Evolutionary conservation across 352 stramenopile genomes (phyloP).

Genomic region (Lagenidium giganteum): DNA sequence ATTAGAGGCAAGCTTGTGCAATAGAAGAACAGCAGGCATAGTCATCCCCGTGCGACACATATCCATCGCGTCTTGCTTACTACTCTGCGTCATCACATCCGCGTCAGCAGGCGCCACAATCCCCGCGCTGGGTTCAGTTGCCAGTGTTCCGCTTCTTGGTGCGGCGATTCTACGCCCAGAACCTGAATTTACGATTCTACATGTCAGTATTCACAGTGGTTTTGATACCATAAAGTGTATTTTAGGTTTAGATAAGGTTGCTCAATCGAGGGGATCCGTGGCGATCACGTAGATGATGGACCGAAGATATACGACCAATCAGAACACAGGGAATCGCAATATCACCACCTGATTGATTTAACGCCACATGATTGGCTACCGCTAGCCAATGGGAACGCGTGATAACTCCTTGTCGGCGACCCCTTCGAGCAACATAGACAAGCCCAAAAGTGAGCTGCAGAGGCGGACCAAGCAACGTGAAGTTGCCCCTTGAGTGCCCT

Average conservation of each 20-base stretch:
- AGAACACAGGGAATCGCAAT: not conserved
- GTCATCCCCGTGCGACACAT: not conserved
- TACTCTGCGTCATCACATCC: too few species aligned
- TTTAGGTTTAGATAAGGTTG: too few species aligned
- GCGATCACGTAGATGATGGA: too few species aligned
- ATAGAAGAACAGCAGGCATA: slow-evolving; percentile 1
- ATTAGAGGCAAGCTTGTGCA: not conserved
- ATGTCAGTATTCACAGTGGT: too few species aligned
- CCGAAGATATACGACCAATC: slow-evolving; percentile 19
- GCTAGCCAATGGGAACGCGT: slow-evolving; percentile 3
- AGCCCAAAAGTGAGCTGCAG: too few species aligned
- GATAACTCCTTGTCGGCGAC: slow-evolving; percentile 5
- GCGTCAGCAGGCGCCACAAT: too few species aligned
- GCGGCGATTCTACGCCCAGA: too few species aligned
- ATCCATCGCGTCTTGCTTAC: not conserved
- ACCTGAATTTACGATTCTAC: too few species aligned
- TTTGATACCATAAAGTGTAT: too few species aligned
- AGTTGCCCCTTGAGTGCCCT: slow-evolving; percentile 10
- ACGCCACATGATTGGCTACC: slow-evolving; percentile 10
- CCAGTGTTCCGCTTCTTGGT: too few species aligned
- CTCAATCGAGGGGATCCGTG: too few species aligned
- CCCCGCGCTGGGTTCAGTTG: too few species aligned
- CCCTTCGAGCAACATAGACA: slow-evolving; percentile 8
- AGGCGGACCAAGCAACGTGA: not conserved
- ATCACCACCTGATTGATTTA: slow-evolving; percentile 15